Evolutionary conservation across 2,329 filamentous ascomycete genomes (phyloP).

Genomic region (Ophiostoma montium): DNA sequence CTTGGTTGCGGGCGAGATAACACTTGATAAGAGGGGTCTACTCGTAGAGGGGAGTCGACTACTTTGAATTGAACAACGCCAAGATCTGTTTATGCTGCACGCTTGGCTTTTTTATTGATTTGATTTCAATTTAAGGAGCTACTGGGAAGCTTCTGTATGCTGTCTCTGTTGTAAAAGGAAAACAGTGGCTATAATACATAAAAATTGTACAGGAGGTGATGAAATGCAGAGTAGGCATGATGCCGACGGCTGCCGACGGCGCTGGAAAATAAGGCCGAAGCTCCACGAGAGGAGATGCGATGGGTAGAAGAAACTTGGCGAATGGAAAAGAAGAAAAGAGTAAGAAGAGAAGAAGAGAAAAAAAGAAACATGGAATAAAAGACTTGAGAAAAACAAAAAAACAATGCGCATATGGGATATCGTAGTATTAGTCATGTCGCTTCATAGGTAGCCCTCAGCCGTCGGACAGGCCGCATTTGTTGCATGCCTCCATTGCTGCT

Average conservation of each 20-base stretch:
- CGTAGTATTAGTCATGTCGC: constrained; percentile 19
- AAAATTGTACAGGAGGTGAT: neutral
- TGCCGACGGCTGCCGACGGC: neutral
- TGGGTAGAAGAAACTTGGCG: no score
- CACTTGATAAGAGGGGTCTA: neutral
- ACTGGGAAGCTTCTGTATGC: no score
- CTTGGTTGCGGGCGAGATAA: neutral
- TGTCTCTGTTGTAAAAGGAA: neutral
- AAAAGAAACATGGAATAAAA: neutral
- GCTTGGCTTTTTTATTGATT: neutral
- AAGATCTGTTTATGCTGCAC: neutral
- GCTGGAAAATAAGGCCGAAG: neutral
- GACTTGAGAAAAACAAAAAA: neutral
- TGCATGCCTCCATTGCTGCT: neutral
- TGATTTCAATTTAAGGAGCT: neutral
- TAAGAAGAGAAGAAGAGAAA: neutral
- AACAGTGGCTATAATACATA: neutral
- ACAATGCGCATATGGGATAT: neutral
- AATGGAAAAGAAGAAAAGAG: neutral
- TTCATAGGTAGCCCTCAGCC: no score
- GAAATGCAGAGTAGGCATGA: neutral
- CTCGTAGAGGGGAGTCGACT: no score
- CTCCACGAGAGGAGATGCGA: no score
- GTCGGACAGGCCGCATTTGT: neutral
- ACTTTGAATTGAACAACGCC: no score